Evolutionary conservation across 345 rosid genomes (phyloP), one percentile per base, ranked within the genome.

Genomic region (Gossypium herbaceum): DNA sequence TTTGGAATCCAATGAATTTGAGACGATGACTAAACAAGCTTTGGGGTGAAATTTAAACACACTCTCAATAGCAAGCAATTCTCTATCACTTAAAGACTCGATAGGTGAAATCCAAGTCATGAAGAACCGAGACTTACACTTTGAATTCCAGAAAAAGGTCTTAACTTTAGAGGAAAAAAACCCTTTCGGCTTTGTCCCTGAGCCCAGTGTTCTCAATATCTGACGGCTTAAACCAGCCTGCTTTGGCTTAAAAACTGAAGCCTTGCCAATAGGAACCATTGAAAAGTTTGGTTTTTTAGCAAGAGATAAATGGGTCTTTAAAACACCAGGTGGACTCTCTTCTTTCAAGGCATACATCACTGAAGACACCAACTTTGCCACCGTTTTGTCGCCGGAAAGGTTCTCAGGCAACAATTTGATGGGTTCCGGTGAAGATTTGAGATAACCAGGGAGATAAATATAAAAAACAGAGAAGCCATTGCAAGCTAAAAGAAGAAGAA

Each of bases 61-160:
- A 61, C 92, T 90, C 82, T 95, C 91, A 12, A 93, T 27, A 0
- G 83, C 81, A 73, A 93, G 79, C 47, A 77, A 24, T 50, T 93
- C 99, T 69, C 97, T 62, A 4, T 84, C 85, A 68, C 96, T 86
- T 71, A 91, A 89, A 39, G 91, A 84, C 44, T 86, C 85, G 0
- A 86, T 61, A 7, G 93, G 82, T 25, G 96, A 89, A 76, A 93
- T 95, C 98, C 98, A 91, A 6, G 98, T 95, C 96, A 95, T 91
- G 85, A 95, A 95, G 82, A 95, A 88, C 68, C 84, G 78, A 44
- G 84, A 78, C 84, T 88, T 84, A 58, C 99, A 95, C 3, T 77
- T 76, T 7, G 88, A 80, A 13, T 81, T 84, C 20, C 79, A 76
- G 12, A 93, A 82, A 78, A 91, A 91, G 3, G 64, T 75, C 61